These are phyloP conservation scores for Aspergillus cavernicola DNA, from an alignment of 495 filamentous ascomycete genomes.

Conservation along the genomic window DNA sequence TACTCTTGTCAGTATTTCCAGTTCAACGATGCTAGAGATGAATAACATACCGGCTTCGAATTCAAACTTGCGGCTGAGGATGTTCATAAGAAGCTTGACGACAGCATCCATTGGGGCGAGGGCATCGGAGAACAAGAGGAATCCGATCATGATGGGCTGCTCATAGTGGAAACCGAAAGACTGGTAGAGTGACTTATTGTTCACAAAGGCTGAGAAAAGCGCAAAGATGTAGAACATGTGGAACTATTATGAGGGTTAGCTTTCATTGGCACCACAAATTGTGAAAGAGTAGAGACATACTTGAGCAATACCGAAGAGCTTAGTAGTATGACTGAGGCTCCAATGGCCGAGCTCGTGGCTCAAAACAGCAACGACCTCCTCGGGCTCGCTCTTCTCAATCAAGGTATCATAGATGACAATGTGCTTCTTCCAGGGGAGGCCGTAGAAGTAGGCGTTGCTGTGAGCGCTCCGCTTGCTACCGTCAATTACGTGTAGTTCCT, in stretches of 20 bases:
- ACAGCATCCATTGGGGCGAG: conserved; percentile 87
- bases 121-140: conserved; percentile 93
- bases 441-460: conserved; percentile 98
- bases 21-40: background rate
- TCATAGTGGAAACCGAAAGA: conserved; percentile 85
- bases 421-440: conserved; percentile 98
- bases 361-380: conserved; percentile 92
- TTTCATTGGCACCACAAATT: background rate
- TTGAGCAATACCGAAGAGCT: conserved; percentile 85
- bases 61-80: conserved; percentile 88
- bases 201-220: conserved; percentile 94
- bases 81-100: conserved; percentile 92
- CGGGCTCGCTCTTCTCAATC: conserved; percentile 85
- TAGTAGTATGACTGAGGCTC: conserved; percentile 91
- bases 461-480: conserved; percentile 96
- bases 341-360: conserved; percentile 97
- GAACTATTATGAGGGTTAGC: conserved; percentile 42
- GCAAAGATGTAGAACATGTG: conserved; percentile 97
- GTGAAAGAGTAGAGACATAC: conserved; percentile 39
- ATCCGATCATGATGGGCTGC: conserved; percentile 91
- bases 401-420: conserved; percentile 98
- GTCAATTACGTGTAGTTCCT: conserved; percentile 91
- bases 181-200: conserved; percentile 84
- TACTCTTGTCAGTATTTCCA: background rate
- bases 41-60: conserved; percentile 77